Evolutionary conservation across 306 rosid genomes (phyloP), one percentile per base, ranked within the genome.

Genomic region (Vachellia pachyceras): DNA sequence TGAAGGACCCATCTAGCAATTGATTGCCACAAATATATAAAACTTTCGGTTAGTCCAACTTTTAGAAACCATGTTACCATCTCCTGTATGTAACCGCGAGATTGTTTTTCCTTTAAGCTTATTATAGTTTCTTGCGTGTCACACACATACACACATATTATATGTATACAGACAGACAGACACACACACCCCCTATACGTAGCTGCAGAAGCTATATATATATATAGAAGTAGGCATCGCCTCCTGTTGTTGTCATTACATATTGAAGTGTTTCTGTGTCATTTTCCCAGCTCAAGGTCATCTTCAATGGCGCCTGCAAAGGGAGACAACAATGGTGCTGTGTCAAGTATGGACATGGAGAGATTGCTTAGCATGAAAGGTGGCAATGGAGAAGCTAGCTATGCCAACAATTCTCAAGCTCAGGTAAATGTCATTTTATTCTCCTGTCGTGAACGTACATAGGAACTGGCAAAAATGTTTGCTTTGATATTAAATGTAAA

Each of bases 341-440:
- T 93, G 75, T 89, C 98, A 44, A 90, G 80, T 49, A 85, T 93
- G 86, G 87, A 95, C 52, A 92, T 95, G 4, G 99, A 95, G 82
- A 91, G 86, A 79, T 70, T 93, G 80, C 85, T 95, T 35, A 79
- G 97, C 92, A 95, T 95, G 99, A 95, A 93, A 87, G 98, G 99
- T 73, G 99, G 99, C 61, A 93, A 93, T 82, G 99, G 98, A 73
- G 99, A 92, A 63, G 80, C 85, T 7, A 95, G 99, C 85, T 95
- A 95, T 77, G 99, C 97, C 90, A 93, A 90, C 89, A 95, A 93
- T 86, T 95, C 99, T 66, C 94, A 91, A 89, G 98, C 98, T 44
- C 99, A 87, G 90, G 89, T 83, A 8, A 29, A 29, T 29, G 2
- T 29, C 33, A 29, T 29, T 29, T 29, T 29, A 1, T 29, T 29